Base-by-base conservation (phyloP, 208 protist genomes). In the Leishmania amazonensis region DNA sequence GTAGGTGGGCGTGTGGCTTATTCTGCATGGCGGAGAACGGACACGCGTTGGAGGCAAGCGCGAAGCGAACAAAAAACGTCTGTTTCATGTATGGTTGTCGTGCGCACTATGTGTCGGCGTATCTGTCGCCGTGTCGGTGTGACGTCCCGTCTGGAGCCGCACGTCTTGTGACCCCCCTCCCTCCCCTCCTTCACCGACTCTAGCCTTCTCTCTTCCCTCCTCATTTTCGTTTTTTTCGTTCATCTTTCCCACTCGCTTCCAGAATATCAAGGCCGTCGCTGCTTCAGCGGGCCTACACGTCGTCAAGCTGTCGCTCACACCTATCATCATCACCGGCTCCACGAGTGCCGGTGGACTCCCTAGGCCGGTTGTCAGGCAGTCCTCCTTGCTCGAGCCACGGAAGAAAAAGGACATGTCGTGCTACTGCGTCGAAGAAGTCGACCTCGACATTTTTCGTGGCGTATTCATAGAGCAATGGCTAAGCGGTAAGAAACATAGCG, bases 401-500 rank as follows among this genome's bases (percentile, higher is more conserved):
- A 83, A 85, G 71, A 82, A 83, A 51, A 87, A 85, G 78, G 73
- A 74, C 62, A 75, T 78, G 75, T 47, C 80, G 24, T 93, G 90
- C 64, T 78, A 74, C 76, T 93, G 87, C 67, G 79, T 91, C 8
- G 70, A 84, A 42, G 81, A 89, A 4, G 88, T 89, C 6, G 84
- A 90, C 49, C 67, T 90, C 13, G 79, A 87, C 35, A 79, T 93
- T 19, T 93, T 91, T 70, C 64, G 83, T 51, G 90, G 90, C 21
- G 81, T 88, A 35, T 91, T 91, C 73, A 80, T 80, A 3, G 81
- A 88, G 53, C 85, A 91, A 49, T 90, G 87, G 85, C 84, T 93
- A 1, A 83, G 81, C 28, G 87, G 90, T 0, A 65, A 75, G 68
- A 75, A 77, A 47, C 78, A 83, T 40, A 62, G 81, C 35, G 77